phyloP scores from a whole-genome alignment of 345 rosid genomes.

The Hibiscus syriacus region DNA sequence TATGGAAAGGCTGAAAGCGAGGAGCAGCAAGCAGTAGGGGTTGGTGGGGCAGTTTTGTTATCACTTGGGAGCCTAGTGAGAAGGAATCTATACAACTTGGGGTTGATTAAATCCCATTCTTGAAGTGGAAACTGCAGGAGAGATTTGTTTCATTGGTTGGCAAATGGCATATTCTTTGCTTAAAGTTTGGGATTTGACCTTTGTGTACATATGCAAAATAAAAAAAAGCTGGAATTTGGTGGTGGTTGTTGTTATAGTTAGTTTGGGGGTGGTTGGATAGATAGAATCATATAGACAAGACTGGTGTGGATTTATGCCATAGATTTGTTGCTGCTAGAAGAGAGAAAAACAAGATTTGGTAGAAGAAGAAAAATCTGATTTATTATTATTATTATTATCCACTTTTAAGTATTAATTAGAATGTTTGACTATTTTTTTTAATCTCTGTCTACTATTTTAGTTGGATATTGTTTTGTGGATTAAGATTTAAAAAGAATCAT shows the following conservation, averaged over 20 bases:
- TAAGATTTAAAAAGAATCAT: background rate
- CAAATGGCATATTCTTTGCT: constrained; percentile 45
- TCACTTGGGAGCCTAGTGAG: constrained; percentile 81
- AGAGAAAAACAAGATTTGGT: constrained; percentile 20
- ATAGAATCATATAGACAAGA: background rate
- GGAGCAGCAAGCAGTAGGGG: constrained; percentile 52
- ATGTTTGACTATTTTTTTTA: background rate
- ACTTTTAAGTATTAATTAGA: constrained; percentile 11
- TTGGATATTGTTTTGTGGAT: background rate
- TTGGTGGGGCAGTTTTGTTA: constrained; percentile 62
- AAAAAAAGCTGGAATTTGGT: constrained; percentile 30
- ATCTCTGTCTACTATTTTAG: background rate
- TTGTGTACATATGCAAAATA: constrained; percentile 25
- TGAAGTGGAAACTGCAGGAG: constrained; percentile 27
- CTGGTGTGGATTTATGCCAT: constrained; percentile 16
- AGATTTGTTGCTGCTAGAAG: background rate
- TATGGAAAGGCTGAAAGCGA: constrained; percentile 41
- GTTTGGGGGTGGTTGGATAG: constrained; percentile 36
- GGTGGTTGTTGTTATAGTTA: constrained; percentile 24
- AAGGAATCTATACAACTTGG: constrained; percentile 81
- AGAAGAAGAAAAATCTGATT: constrained; percentile 6
- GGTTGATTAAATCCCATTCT: constrained; percentile 71
- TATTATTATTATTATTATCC: background rate
- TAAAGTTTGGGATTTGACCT: constrained; percentile 25
- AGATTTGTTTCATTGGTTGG: constrained; percentile 12